Evolutionary conservation across 345 rosid species (phyloP), one percentile per base, ranked within the genome.

Genomic region (Passiflora organensis): DNA sequence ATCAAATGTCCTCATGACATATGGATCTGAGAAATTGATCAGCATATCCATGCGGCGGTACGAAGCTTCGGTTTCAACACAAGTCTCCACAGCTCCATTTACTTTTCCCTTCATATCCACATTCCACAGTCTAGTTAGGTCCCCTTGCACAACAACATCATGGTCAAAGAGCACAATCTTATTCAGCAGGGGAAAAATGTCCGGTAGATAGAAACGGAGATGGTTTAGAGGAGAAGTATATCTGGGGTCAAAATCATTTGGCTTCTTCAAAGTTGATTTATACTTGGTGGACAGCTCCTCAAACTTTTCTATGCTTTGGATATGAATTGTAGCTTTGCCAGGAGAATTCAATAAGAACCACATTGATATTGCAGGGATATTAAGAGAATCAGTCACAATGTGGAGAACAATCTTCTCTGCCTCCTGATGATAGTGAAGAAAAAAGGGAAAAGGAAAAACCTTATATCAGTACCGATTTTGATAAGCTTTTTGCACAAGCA

Each of bases 231-330:
- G 54, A 51, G 72, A 68, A 50, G 43, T 41, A 57, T 55, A 56
- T 55, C 67, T 56, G 24, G 63, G 58, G 42, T 60, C 72, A 23
- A 16, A 38, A 14, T 88, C 76, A 66, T 70, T 76, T 51, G 72
- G 83, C 75, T 70, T 80, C 77, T 66, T 77, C 75, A 82, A 48
- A 19, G 67, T 59, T 36, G 81, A 63, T 25, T 69, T 36, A 32
- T 61, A 51, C 46, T 37, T 51, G 50, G 67, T 9, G 10, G 48
- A 48, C 43, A 44, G 24, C 46, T 36, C 49, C 56, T 24, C 58
- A 15, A 60, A 62, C 15, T 61, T 45, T 2, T 61, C 57, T 41
- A 68, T 55, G 72, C 67, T 68, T 47, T 68, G 66, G 53, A 68
- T 51, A 12, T 68, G 62, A 48, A 68, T 44, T 2, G 55, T 37